Conservation (phyloP, 345 rosid species). For the Leavenworthia alabamica region DNA sequence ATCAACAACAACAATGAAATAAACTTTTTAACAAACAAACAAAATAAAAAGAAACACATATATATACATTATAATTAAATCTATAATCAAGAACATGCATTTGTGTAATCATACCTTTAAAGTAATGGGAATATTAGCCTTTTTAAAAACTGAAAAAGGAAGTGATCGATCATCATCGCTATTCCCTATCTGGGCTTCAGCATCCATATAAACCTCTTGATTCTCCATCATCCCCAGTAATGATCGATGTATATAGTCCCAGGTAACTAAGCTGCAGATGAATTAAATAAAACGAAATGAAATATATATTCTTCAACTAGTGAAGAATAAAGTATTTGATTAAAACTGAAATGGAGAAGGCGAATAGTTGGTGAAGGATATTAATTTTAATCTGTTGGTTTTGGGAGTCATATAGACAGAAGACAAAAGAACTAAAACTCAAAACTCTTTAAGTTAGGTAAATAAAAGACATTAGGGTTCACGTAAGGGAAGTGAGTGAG, state of each 20-base stretch:
- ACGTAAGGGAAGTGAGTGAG: conserved; percentile 27
- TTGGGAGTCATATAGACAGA: conserved; percentile 13
- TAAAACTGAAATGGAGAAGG: not conserved
- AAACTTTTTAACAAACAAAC: too few relatives aligned
- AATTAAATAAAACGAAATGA: not conserved
- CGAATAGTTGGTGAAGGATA: not conserved
- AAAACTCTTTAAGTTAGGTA: not conserved
- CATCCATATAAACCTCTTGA: conserved; percentile 25
- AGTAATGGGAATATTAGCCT: conserved; percentile 34
- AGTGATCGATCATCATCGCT: conserved; percentile 7
- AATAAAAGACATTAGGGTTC: conserved; percentile 26
- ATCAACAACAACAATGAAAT: too few relatives aligned
- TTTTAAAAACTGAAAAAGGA: conserved; percentile 31
- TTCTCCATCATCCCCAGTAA: conserved; percentile 9
- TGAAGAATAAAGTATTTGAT: not conserved
- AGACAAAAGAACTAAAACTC: conserved; percentile 13
- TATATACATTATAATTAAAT: too few relatives aligned
- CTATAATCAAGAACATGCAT: too few relatives aligned
- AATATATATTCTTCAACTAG: not conserved
- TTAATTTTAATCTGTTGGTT: not conserved
- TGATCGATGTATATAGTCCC: conserved; percentile 9
- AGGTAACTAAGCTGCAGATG: not conserved
- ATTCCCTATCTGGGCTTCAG: conserved; percentile 32
- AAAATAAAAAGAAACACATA: too few relatives aligned
- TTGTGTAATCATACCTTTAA: conserved; percentile 38